Evolutionary conservation across 2,329 filamentous ascomycete species (phyloP), one percentile per base, ranked within the genome.

Genomic region (Magnaporthiopsis incrustans): DNA sequence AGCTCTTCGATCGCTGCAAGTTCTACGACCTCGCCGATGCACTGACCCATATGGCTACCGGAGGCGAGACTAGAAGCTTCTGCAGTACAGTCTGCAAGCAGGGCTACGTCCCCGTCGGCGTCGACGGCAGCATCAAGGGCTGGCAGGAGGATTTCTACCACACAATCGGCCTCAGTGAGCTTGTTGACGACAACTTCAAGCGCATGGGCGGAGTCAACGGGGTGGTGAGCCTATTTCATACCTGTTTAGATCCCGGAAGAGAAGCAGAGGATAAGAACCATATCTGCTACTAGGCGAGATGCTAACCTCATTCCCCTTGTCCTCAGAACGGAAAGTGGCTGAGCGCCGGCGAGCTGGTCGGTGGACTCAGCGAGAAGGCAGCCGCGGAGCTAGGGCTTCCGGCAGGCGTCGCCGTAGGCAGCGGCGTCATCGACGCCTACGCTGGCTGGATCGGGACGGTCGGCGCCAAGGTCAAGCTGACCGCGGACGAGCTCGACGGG

Each of bases 401-500:
- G 6, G 82, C 89, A 26, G 94, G 93, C 56, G 95, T 97, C 69
- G 92, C 95, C 25, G 90, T 99, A 64, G 95, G 95, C 63, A 96
- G 92, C 72, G 93, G 93, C 75, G 95, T 99, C 68, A 99, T 99
- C 72, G 95, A 99, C 75, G 95, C 95, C 25, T 99, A 99, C 72
- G 95, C 95, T 66, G 95, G 95, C 68, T 99, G 95, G 95, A 95
- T 99, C 69, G 95, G 95, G 66, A 98, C 95, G 1, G 95, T 99
- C n/a, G 95, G 95, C 65, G 94, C 95, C 66, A 97, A 97, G 76
- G 91, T 97, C 70, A 85, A 92, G 68, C 84, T 96, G 22, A 82
- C 83, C 57, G 78, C 82, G 65, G 85, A 89, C 64, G 83, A 89
- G 60, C 82, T 94, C 56, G 88, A 89, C 73, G 81, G 85, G 66